Conservation (phyloP, 352 stramenopile species). For the Pythium biforme region DNA sequence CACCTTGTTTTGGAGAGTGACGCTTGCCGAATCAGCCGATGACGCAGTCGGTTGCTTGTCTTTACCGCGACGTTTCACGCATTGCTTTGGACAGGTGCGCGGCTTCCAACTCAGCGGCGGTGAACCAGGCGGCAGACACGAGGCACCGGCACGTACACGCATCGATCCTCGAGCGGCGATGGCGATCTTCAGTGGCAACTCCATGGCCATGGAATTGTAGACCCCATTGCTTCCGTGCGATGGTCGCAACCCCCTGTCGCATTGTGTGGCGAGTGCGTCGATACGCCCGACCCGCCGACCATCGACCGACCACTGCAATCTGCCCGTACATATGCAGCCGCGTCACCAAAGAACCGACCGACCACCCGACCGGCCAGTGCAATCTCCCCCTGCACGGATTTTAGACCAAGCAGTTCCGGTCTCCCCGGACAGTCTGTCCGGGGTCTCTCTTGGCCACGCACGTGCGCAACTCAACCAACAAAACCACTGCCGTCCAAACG, state of each 20-base stretch:
- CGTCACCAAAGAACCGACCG: slow-evolving; percentile 2
- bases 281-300: not conserved
- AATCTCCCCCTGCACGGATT: not conserved
- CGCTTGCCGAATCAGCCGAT: not conserved
- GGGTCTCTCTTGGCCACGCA: too few relatives aligned
- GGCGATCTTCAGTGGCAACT: not conserved
- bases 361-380: not conserved
- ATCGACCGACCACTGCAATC: slow-evolving; percentile 13
- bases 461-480: not conserved
- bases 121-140: not conserved
- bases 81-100: slow-evolving; percentile 13
- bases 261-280: not conserved
- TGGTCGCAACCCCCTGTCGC: not conserved
- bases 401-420: too few relatives aligned
- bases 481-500: too few relatives aligned
- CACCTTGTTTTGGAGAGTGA: slow-evolving; percentile 3
- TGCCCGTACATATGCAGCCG: too few relatives aligned
- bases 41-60: not conserved
- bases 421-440: too few relatives aligned
- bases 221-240: not conserved
- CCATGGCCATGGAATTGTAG: not conserved
- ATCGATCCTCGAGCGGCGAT: not conserved
- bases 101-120: not conserved
- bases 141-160: not conserved
- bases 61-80: slow-evolving; percentile 4